A percentile compares a stretch with the other conserved stretches of the same genome.
phyloP scores from a whole-genome alignment of 495 filamentous ascomycete genomes.

The Parachaetomium inaequale region DNA sequence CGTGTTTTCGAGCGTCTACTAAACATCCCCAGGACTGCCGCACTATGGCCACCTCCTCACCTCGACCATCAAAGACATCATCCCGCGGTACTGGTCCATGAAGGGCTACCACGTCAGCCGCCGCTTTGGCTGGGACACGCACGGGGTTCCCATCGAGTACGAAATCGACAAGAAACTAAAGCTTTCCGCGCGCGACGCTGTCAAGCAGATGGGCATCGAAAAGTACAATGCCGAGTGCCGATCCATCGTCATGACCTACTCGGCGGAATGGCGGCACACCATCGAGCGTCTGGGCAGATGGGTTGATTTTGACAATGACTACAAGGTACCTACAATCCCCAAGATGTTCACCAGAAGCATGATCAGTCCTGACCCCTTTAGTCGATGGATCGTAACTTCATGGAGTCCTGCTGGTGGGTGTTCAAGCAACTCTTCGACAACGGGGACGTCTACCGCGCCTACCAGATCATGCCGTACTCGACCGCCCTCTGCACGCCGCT shows the following conservation, averaged over 20 bases:
- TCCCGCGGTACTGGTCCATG: conserved; percentile 92
- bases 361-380: neutral
- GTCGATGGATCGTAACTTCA: conserved; percentile 79
- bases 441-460: conserved; percentile 75
- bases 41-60: conserved; percentile 91
- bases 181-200: conserved; percentile 77
- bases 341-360: neutral
- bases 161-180: conserved; percentile 93
- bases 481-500: conserved; percentile 79
- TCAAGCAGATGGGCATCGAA: conserved; percentile 74
- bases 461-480: conserved; percentile 85
- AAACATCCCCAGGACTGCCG: conserved; percentile 57
- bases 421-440: conserved; percentile 85
- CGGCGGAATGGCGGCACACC: conserved; percentile 80
- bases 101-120: conserved; percentile 77
- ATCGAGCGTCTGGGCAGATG: conserved; percentile 85
- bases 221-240: conserved; percentile 87
- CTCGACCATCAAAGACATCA: conserved; percentile 92
- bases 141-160: conserved; percentile 90
- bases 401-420: conserved; percentile 92
- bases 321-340: conserved; percentile 51
- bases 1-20: neutral
- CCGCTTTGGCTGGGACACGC: conserved; percentile 72
- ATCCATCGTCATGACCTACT: conserved; percentile 86
- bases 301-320: conserved; percentile 96